Evolutionary conservation across 768 basidiomycete species (phyloP).

Genomic region (Termitomyces sp.): DNA sequence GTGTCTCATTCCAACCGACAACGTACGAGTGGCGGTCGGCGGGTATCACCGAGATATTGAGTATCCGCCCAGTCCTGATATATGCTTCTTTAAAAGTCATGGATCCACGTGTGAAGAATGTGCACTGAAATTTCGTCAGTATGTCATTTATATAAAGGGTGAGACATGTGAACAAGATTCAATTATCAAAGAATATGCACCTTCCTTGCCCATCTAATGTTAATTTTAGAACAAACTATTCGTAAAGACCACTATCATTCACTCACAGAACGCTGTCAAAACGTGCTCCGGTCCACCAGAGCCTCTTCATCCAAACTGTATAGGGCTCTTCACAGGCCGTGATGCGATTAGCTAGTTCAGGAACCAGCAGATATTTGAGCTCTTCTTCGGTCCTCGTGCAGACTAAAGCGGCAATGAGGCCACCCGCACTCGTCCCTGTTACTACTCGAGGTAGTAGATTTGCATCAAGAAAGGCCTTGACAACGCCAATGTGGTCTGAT

Average conservation of each 20-base stretch:
- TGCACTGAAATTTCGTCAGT: slow-evolving; percentile 40
- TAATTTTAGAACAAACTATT: slow-evolving; percentile 2
- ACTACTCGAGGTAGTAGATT: slow-evolving; percentile 86
- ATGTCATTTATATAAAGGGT: not conserved
- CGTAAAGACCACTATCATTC: not conserved
- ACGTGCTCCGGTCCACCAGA: slow-evolving; percentile 86
- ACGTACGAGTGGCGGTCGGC: slow-evolving; percentile 81
- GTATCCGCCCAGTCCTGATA: slow-evolving; percentile 82
- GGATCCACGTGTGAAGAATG: slow-evolving; percentile 89
- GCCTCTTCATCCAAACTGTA: slow-evolving; percentile 62
- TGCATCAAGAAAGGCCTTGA: slow-evolving; percentile 88
- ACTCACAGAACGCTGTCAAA: slow-evolving; percentile 73
- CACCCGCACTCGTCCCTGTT: slow-evolving; percentile 93
- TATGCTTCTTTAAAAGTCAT: slow-evolving; percentile 97
- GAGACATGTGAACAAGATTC: not conserved
- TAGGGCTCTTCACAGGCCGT: slow-evolving; percentile 80
- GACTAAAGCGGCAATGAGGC: slow-evolving; percentile 67
- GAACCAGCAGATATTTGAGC: slow-evolving; percentile 69
- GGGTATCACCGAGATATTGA: slow-evolving; percentile 92
- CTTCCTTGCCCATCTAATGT: slow-evolving; percentile 76
- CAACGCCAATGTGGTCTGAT: slow-evolving; percentile 83
- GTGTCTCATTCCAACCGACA: not conserved
- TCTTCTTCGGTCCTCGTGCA: slow-evolving; percentile 91
- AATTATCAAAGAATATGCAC: slow-evolving; percentile 29
- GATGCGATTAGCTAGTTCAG: slow-evolving; percentile 79